Percentiles rank a stretch among this genome's conserved stretches.
Evolutionary conservation across 2,329 filamentous ascomycete species (phyloP).

Genomic region (Ophiocordyceps camponoti-leonardi): DNA sequence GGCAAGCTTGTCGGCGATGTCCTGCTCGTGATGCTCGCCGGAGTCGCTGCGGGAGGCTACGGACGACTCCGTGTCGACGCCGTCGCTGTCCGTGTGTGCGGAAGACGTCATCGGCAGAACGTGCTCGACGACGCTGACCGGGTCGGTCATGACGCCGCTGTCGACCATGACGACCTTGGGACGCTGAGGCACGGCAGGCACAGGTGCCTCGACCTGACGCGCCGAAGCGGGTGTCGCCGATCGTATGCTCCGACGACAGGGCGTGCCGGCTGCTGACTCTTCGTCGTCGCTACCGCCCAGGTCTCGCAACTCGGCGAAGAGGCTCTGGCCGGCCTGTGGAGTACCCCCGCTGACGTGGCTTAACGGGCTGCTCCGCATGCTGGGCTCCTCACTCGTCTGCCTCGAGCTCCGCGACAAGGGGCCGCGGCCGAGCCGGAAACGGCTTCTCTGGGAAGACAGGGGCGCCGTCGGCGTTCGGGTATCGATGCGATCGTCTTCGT

Average conservation of each 20-base stretch:
- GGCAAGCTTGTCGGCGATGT: slow-evolving; percentile 33
- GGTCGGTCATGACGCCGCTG: slow-evolving; percentile 42
- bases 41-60: slow-evolving; percentile 33
- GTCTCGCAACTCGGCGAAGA: slow-evolving; percentile 81
- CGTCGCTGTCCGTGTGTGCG: slow-evolving; percentile 8
- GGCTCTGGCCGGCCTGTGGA: slow-evolving; percentile 48
- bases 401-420: slow-evolving; percentile 41
- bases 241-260: slow-evolving; percentile 30
- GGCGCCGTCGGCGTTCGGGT: slow-evolving; percentile 44
- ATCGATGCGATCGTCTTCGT: slow-evolving; percentile 43
- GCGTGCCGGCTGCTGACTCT: slow-evolving; percentile 42
- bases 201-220: slow-evolving; percentile 24
- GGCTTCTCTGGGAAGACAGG: slow-evolving; percentile 49
- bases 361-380: slow-evolving; percentile 39
- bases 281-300: slow-evolving; percentile 63
- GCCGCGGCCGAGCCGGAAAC: slow-evolving; percentile 51
- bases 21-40: slow-evolving; percentile 30
- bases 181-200: slow-evolving; percentile 30
- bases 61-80: slow-evolving; percentile 11
- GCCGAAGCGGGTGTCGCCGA: slow-evolving; percentile 31
- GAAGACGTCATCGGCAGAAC: slow-evolving; percentile 21
- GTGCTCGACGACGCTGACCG: slow-evolving; percentile 15
- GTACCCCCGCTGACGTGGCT: slow-evolving; percentile 36
- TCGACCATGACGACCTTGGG: slow-evolving; percentile 41
- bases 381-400: slow-evolving; percentile 41